Percentiles rank a stretch among this genome's conserved stretches.
Conservation (phyloP, 495 filamentous ascomycete genomes). For the Xylona heveae region DNA sequence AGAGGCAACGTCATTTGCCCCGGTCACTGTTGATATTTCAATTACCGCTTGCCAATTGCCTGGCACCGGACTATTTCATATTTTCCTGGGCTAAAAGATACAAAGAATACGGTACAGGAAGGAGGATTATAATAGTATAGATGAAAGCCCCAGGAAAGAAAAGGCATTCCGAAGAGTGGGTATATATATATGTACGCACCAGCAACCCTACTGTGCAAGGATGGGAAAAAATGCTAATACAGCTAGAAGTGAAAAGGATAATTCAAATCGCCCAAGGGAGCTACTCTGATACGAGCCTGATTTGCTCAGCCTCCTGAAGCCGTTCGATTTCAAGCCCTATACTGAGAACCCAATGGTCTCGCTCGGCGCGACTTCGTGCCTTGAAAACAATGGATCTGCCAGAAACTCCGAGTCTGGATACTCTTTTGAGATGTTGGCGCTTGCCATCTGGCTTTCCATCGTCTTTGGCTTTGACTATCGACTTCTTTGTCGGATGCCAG, state of each 20-base stretch:
- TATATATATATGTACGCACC: too few species aligned
- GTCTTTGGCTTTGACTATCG: constrained; percentile 30
- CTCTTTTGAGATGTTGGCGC: constrained; percentile 17
- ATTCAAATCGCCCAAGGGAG: background rate
- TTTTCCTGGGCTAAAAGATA: too few species aligned
- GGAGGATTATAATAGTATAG: too few species aligned
- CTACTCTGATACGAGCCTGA: constrained; percentile 29
- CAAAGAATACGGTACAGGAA: too few species aligned
- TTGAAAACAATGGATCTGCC: constrained; percentile 53
- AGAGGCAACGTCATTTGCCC: too few species aligned
- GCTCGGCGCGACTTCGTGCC: constrained; percentile 45
- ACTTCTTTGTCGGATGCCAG: constrained; percentile 42
- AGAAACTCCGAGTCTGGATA: constrained; percentile 34
- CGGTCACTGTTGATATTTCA: too few species aligned
- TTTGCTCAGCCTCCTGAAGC: constrained; percentile 37
- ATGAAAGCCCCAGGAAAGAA: too few species aligned
- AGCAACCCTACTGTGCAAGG: constrained; percentile 6
- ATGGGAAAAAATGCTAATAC: background rate
- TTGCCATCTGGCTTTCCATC: constrained; percentile 11
- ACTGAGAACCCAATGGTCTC: constrained; percentile 56
- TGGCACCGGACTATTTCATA: too few species aligned
- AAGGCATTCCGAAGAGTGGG: too few species aligned
- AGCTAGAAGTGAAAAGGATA: constrained; percentile 1
- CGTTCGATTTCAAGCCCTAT: constrained; percentile 56
- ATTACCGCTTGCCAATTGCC: too few species aligned